These are phyloP conservation scores for Oidiodendron maius DNA, from an alignment of 495 filamentous ascomycete genomes.

Conservation along the genomic window DNA sequence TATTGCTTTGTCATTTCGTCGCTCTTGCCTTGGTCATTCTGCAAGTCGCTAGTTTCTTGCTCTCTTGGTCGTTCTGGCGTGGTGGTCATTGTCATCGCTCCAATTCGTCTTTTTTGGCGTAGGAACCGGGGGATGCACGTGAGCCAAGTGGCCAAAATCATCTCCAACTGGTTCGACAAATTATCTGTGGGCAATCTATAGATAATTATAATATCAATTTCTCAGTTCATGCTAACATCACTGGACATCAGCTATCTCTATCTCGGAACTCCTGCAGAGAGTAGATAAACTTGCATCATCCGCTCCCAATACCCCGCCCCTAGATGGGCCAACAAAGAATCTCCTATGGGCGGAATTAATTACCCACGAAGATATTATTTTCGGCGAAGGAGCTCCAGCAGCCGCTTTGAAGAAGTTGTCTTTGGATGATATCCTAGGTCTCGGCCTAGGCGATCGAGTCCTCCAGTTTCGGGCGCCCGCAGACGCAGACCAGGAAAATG, in stretches of 20 bases:
- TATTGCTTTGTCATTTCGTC: neutral
- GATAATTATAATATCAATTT: too few relatives aligned
- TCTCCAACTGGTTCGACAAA: too few relatives aligned
- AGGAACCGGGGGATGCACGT: too few relatives aligned
- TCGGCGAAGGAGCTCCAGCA: neutral
- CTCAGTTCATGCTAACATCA: too few relatives aligned
- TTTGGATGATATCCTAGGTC: neutral
- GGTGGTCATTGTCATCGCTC: neutral
- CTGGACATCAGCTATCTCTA: constrained; percentile 10
- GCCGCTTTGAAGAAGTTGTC: constrained; percentile 1
- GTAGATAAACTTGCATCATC: neutral
- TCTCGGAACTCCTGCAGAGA: constrained; percentile 3
- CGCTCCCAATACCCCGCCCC: neutral
- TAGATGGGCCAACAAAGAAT: neutral
- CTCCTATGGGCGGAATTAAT: constrained; percentile 4
- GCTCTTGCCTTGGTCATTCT: neutral
- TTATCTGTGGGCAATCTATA: too few relatives aligned
- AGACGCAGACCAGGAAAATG: neutral
- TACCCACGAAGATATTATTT: neutral
- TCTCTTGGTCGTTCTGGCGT: neutral
- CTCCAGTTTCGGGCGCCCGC: neutral
- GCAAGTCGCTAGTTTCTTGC: neutral
- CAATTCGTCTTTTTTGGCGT: neutral
- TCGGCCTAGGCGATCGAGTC: constrained; percentile 1
- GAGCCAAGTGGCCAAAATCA: too few relatives aligned